Base-by-base conservation (phyloP, 306 rosid genomes). In the Psophocarpus tetragonolobus region DNA sequence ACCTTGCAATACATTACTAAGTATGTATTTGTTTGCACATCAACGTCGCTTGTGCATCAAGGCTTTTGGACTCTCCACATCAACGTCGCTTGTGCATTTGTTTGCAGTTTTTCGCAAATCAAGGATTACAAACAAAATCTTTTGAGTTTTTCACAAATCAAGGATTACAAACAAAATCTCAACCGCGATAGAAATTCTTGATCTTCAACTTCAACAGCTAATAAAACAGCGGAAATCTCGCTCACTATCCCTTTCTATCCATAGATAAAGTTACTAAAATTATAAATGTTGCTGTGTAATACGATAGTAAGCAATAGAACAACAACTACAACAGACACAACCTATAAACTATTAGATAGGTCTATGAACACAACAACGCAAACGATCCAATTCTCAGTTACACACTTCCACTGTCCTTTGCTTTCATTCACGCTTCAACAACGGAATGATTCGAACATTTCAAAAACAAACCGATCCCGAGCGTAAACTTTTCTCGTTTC, bases 271-370 rank as follows among this genome's bases (percentile, higher is more conserved):
- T 14, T 38, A 38, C 71, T 27, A 68, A 14, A 62, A 69, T 29
- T 62, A 6, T 11, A 70, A 36, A 27, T 11, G n/a, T 17, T 56
- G 7, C 6, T 5, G 9, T 6, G 27, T 21, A 41, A 39, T 10
- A 53, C 42, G 11, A 12, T 11, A 81, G 62, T 3, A 44, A 81
- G 42, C 17, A 53, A 35, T 6, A 21, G 42, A 68, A 44, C 66
- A 68, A 44, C 66, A 68, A 38, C 36, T 11, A 32, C 57, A 75
- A 21, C 68, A 41, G 69, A 76, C n/a, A 17, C 53, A 76, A 71
- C 30, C 45, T n/a, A 71, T 35, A 63, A 56, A 60, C 62, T 30
- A 18, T 4, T 4, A 20, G 15, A 42, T 7, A 51, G 3, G 15
- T 8, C 8, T 27, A 27, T 2, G 20, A 36, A 35, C 62, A 79